Evolutionary conservation across 2,329 filamentous ascomycete genomes (phyloP).

Genomic region (Bipolaris zeicola): DNA sequence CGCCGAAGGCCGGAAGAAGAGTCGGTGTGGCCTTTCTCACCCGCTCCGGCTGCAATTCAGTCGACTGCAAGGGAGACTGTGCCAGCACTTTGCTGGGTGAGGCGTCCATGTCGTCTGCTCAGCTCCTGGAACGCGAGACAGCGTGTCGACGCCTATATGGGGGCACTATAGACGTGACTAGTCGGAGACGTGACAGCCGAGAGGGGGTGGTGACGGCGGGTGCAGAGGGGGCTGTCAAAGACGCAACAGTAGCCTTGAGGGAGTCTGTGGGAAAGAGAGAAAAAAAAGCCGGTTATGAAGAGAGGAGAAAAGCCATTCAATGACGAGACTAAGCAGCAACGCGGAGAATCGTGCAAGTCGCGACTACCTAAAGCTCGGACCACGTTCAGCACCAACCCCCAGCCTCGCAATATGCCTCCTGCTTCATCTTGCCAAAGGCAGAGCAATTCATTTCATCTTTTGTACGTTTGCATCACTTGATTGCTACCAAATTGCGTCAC

Average conservation of each 20-base stretch:
- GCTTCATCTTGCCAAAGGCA: too few relatives aligned
- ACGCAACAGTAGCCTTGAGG: slow-evolving; percentile 24
- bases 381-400: slow-evolving; percentile 8
- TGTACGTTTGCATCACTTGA: too few relatives aligned
- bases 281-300: slow-evolving; percentile 33
- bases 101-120: slow-evolving; percentile 40
- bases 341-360: slow-evolving; percentile 17
- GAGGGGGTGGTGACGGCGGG: slow-evolving; percentile 10
- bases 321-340: slow-evolving; percentile 30
- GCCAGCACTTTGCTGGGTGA: slow-evolving; percentile 33
- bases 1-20: slow-evolving; percentile 72
- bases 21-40: slow-evolving; percentile 63
- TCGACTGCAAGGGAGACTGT: slow-evolving; percentile 37
- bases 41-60: slow-evolving; percentile 39
- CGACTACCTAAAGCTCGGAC: slow-evolving; percentile 26
- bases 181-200: slow-evolving; percentile 29
- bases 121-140: slow-evolving; percentile 35
- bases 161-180: slow-evolving; percentile 31
- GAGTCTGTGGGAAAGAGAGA: slow-evolving; percentile 12
- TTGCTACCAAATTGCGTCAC: too few relatives aligned
- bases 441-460: too few relatives aligned
- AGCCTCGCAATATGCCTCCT: too few relatives aligned
- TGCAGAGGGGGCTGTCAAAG: slow-evolving; percentile 23
- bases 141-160: slow-evolving; percentile 35
- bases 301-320: slow-evolving; percentile 42